Evolutionary conservation across 108 stramenopile species (phyloP), one percentile per base, ranked within the genome.

Genomic region (Skeletonema grethae): DNA sequence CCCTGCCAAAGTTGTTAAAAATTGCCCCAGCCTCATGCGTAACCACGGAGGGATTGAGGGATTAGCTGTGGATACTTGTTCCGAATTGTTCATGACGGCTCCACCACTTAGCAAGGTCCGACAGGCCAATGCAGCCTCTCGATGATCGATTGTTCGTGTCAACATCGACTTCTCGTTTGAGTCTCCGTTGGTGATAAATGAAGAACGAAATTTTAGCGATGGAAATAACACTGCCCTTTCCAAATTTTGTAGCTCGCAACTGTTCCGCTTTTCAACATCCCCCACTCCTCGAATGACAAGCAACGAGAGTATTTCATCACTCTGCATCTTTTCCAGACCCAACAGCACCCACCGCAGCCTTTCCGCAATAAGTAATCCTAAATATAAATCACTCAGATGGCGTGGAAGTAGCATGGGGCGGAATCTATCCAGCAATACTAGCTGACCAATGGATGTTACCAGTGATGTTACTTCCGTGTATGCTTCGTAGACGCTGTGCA

Each of bases 391-490:
- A 29, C 77, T 63, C 43, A 91, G 43, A 69, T 95, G 93, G n/a
- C 93, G 73, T 39, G 93, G 90, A 34, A 95, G 69, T 6, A 95
- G 68, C 93, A 95, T 95, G 35, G 93, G 93, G 39, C 89, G 83
- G 75, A 95, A 95, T 64, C 93, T 83, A 89, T 95, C 93, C 76
- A 95, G 64, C 41, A 88, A 41, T n/a, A 92, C 63, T 16, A 95
- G 13, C n/a, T 79, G 58, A 7, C 73, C 77, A 9, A 84, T 50
- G 29, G 57, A 31, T 36, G 28, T 71, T 25, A 63, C 69, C 11
- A 76, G 45, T 25, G 32, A 43, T 13, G 55, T 66, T 30, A 84
- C 43, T 63, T 84, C 83, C 32, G 35, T 76, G 36, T 62, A 63
- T 32, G 70, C 36, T 57, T 69, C 63, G 56, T 59, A 56, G 32